A percentile compares a stretch with the other conserved stretches of the same genome.
Evolutionary conservation across 306 rosid species (phyloP).

Genomic region (Argentina anserina): DNA sequence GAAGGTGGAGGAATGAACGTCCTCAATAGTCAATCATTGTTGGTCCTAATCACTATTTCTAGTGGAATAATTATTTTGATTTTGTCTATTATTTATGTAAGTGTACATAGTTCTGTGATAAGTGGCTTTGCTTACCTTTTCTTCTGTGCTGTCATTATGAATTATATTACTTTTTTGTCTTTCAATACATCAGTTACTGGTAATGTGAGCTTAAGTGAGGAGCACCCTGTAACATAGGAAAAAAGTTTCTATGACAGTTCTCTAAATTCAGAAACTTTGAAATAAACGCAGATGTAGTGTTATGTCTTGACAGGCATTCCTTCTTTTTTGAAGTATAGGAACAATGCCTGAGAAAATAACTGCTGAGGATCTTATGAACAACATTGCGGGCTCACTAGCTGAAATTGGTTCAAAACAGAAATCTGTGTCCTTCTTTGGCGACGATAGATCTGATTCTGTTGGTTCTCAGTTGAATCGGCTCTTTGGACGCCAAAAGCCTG

Average conservation of each 20-base stretch:
- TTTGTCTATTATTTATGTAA: neutral
- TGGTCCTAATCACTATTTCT: neutral
- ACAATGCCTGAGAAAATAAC: constrained; percentile 65
- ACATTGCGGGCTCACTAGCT: constrained; percentile 47
- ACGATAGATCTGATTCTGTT: constrained; percentile 46
- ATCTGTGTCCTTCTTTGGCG: constrained; percentile 49
- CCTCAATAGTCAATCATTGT: neutral
- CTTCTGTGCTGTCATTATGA: neutral
- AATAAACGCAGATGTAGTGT: neutral
- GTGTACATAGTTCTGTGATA: neutral
- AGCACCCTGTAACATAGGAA: neutral
- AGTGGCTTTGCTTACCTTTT: neutral
- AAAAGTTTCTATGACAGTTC: neutral
- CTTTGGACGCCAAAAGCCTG: constrained; percentile 81
- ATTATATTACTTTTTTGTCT: neutral
- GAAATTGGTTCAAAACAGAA: constrained; percentile 45
- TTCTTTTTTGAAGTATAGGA: constrained; percentile 31
- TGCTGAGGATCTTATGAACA: constrained; percentile 50
- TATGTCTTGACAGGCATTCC: neutral
- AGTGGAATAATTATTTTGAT: neutral
- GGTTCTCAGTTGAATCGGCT: constrained; percentile 53
- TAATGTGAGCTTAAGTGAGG: neutral
- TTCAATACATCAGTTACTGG: neutral
- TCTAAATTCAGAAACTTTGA: neutral
- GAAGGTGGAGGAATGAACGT: neutral